Evolutionary conservation across 1,139 yeast genomes (phyloP).

Genomic region (Chernovozyma aurita): DNA sequence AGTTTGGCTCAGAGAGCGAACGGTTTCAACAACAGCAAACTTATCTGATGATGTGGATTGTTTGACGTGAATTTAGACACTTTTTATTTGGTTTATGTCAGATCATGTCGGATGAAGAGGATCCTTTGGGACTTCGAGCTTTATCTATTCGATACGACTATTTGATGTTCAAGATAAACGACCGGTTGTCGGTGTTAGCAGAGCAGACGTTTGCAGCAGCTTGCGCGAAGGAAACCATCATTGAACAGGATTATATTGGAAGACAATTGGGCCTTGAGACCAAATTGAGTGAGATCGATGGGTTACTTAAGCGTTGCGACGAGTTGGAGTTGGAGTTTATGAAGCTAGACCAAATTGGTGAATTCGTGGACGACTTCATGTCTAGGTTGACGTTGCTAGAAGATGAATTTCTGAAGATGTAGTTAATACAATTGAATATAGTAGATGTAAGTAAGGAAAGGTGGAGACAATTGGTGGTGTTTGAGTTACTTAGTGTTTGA

Average conservation of each 20-base stretch:
- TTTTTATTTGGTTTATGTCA: no score
- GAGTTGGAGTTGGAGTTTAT: slow-evolving; percentile 58
- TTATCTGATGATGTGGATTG: no score
- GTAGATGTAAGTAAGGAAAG: no score
- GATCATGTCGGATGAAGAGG: slow-evolving; percentile 14
- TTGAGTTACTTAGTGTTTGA: no score
- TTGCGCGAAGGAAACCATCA: slow-evolving; percentile 22
- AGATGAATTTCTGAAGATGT: slow-evolving; percentile 9
- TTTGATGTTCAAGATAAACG: slow-evolving; percentile 55
- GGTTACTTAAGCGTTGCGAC: slow-evolving; percentile 45
- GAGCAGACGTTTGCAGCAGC: slow-evolving; percentile 33
- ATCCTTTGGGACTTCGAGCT: slow-evolving; percentile 56
- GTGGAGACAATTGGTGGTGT: no score
- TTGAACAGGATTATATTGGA: slow-evolving; percentile 30
- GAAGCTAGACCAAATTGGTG: slow-evolving; percentile 61
- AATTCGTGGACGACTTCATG: slow-evolving; percentile 42
- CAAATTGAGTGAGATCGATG: slow-evolving; percentile 41
- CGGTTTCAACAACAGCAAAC: no score
- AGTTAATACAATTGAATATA: no score
- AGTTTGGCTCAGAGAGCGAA: no score
- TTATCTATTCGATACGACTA: slow-evolving; percentile 62
- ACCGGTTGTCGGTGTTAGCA: slow-evolving; percentile 39
- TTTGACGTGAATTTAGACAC: no score
- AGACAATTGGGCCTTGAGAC: slow-evolving; percentile 34
- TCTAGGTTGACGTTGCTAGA: slow-evolving; percentile 25